Base-by-base conservation (phyloP, 1,284 basidiomycete species). In the Dichomitus squalens region DNA sequence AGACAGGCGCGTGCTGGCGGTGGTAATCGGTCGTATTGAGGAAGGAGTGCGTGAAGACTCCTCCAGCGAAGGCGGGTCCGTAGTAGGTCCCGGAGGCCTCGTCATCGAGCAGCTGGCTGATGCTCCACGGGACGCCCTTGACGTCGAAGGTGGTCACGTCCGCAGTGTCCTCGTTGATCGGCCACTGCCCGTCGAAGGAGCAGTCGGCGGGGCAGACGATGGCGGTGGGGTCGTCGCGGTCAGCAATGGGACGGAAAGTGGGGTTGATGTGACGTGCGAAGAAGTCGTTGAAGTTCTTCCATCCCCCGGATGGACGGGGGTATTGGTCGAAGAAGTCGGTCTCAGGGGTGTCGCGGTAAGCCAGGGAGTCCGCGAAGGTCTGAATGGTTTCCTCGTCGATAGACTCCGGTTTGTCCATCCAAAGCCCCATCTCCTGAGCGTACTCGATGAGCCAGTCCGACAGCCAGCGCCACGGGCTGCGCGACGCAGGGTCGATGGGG, bases 251-350 rank as follows among this genome's bases (percentile, higher is more conserved):
- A 7, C 64, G 61, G 43, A 41, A 2, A 2, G 18, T 39, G 21
- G 53, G 44, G n/a, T 60, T 47, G 52, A 65, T 59, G 14, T 58
- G 21, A 9, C 64, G 61, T 6, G 61, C 55, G 49, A 65, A 65
- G 58, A 65, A 64, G 31, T 65, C 60, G 53, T 65, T 65, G 55
- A 65, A 65, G n/a, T 57, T 62, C 55, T 53, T 56, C 64, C 64
- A 65, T 1, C 48, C 53, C 18, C 47, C 55, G 14, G n/a, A 12
- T 31, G 56, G 59, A 21, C 16, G 47, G 11, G 40, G 51, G 57
- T 65, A 65, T 47, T 66, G 61, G 50, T 63, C n/a, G 57, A 65
- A 63, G 41, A 43, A 43, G 41, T 29, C 7, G 23, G 41, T 27
- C 25, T 44, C 41, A 11, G 35, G 35, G n/a, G 35, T 44, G 16